Conservation (phyloP, 345 rosid genomes). For the Psidium guajava region DNA sequence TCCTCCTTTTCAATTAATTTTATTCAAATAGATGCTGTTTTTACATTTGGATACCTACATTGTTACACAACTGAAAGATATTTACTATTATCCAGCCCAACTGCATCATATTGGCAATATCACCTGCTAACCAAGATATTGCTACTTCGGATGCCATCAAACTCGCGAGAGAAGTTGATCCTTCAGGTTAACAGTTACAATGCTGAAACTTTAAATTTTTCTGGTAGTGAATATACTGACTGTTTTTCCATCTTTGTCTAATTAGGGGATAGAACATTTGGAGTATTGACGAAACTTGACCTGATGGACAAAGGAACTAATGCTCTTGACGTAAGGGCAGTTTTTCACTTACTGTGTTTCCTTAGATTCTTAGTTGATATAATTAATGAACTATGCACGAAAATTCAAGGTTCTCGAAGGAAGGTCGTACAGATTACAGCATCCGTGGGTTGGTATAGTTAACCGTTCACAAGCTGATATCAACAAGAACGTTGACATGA, state of each 20-base stretch:
- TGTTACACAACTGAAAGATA: neutral
- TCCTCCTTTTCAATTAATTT: neutral
- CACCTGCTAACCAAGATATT: constrained; percentile 99
- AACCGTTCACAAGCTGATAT: constrained; percentile 99
- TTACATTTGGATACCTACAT: neutral
- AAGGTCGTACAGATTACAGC: constrained; percentile 84
- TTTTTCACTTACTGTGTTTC: neutral
- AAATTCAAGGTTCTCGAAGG: constrained; percentile 86
- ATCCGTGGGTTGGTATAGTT: constrained; percentile 99
- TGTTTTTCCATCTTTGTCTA: neutral
- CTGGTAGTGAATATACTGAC: neutral
- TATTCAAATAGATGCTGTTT: neutral
- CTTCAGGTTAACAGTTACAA: constrained; percentile 47
- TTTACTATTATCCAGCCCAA: constrained; percentile 64
- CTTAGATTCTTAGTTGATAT: neutral
- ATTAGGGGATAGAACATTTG: constrained; percentile 95
- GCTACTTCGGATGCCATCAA: constrained; percentile 99
- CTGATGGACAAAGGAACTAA: constrained; percentile 99
- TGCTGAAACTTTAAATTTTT: neutral
- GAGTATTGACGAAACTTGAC: constrained; percentile 95
- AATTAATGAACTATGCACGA: neutral
- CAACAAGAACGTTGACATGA: constrained; percentile 94
- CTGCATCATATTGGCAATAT: constrained; percentile 93
- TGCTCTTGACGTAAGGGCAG: constrained; percentile 60
- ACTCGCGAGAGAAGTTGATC: constrained; percentile 99